Evolutionary conservation across 306 rosid species (phyloP).

Genomic region (Abrus pulchellus): DNA sequence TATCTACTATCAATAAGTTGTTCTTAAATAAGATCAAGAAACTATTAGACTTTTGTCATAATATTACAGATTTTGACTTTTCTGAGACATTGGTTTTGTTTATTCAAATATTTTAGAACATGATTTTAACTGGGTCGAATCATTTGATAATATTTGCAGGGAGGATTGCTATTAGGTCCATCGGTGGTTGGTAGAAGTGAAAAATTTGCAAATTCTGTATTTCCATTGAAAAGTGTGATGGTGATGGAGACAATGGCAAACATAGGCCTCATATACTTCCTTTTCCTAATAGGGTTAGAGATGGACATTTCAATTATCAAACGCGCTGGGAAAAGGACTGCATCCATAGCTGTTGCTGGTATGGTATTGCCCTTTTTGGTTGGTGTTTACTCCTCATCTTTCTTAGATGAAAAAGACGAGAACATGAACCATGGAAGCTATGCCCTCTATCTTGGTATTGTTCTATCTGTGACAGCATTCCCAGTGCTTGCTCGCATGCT

Average conservation of each 20-base stretch:
- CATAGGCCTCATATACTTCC: slow-evolving; percentile 78
- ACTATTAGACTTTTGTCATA: not conserved
- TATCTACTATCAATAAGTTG: not conserved
- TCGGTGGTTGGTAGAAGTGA: slow-evolving; percentile 67
- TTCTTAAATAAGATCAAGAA: not conserved
- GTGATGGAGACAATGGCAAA: slow-evolving; percentile 86
- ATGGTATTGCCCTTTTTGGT: slow-evolving; percentile 75
- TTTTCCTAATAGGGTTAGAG: slow-evolving; percentile 84
- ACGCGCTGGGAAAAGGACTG: slow-evolving; percentile 63
- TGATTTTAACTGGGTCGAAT: not conserved
- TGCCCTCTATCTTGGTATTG: slow-evolving; percentile 75
- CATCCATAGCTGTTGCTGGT: slow-evolving; percentile 68
- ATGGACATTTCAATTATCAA: slow-evolving; percentile 78
- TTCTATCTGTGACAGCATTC: slow-evolving; percentile 79
- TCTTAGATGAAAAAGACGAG: not conserved
- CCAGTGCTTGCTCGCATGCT: slow-evolving; percentile 84
- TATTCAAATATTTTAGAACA: not conserved
- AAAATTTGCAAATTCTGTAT: slow-evolving; percentile 52
- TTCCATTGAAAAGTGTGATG: slow-evolving; percentile 83
- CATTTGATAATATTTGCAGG: slow-evolving; percentile 52
- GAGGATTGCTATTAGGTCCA: slow-evolving; percentile 89
- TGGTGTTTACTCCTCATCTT: slow-evolving; percentile 54
- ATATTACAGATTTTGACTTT: not conserved
- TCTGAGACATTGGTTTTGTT: not conserved
- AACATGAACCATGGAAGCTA: slow-evolving; percentile 31